phyloP scores from a whole-genome alignment of 1,284 basidiomycete genomes.

The Puccinia polysora region DNA sequence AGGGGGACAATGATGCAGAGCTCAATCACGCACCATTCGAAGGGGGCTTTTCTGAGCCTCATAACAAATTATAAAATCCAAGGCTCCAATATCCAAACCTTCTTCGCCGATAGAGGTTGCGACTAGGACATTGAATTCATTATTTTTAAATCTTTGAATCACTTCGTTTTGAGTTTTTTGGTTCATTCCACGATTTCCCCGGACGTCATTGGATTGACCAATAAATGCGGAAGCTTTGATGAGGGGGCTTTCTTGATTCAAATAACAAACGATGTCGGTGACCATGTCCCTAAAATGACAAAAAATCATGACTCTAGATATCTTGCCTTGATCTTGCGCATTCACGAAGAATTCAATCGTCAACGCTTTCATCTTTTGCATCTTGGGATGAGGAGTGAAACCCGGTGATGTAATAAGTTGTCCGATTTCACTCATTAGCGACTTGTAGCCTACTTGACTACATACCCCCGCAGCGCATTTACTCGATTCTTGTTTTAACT shows the following conservation, averaged over 20 bases:
- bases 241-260: conserved; percentile 66
- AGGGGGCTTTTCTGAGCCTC: conserved; percentile 95
- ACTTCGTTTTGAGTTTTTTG: conserved; percentile 90
- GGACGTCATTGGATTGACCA: conserved; percentile 80
- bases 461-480: conserved; percentile 53
- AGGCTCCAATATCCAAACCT: conserved; percentile 97
- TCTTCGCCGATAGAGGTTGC: conserved; percentile 98
- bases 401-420: conserved; percentile 54
- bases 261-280: conserved; percentile 70
- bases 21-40: conserved; percentile 68
- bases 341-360: conserved; percentile 74
- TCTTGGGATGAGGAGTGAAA: conserved; percentile 79
- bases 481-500: conserved; percentile 54
- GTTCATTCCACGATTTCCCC: conserved; percentile 76
- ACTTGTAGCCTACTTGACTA: conserved; percentile 62
- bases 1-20: neutral
- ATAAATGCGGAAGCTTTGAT: conserved; percentile 79
- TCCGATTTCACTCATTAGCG: conserved; percentile 64
- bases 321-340: conserved; percentile 58
- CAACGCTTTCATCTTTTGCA: conserved; percentile 73
- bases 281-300: conserved; percentile 82
- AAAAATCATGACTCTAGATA: conserved; percentile 91
- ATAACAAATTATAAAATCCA: conserved; percentile 96
- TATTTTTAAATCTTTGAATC: conserved; percentile 60
- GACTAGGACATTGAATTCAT: conserved; percentile 85